Conservation (phyloP, 176 grass and related monocot species). For the Carex pumila region DNA sequence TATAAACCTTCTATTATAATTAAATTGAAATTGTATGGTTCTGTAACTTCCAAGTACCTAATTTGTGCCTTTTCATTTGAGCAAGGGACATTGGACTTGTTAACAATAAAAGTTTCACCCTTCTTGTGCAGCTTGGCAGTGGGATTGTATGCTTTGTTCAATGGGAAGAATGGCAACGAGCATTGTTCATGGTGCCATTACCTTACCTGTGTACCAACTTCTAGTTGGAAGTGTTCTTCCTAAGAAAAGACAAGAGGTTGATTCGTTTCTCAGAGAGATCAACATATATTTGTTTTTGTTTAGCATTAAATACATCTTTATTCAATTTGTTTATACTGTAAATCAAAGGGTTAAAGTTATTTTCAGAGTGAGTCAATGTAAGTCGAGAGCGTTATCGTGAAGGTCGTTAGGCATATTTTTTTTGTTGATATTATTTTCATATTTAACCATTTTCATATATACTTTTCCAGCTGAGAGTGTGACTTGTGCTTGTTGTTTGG, state of each 20-base stretch:
- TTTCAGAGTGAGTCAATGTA: neutral
- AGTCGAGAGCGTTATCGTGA: neutral
- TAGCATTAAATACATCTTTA: slow-evolving; percentile 6
- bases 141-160: slow-evolving; percentile 50
- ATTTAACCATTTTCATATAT: slow-evolving; percentile 2
- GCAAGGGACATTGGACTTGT: neutral
- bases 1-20: neutral
- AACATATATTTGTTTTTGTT: slow-evolving; percentile 17
- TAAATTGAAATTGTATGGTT: neutral
- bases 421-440: neutral
- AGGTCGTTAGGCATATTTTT: slow-evolving; percentile 10
- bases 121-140: slow-evolving; percentile 34
- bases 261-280: slow-evolving; percentile 10
- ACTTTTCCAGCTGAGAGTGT: neutral
- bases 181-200: slow-evolving; percentile 90
- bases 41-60: neutral
- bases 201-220: slow-evolving; percentile 60
- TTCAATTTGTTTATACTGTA: slow-evolving; percentile 25
- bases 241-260: slow-evolving; percentile 27
- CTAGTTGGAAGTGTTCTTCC: slow-evolving; percentile 58
- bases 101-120: neutral
- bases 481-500: neutral
- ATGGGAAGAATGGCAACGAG: slow-evolving; percentile 52
- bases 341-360: slow-evolving; percentile 8
- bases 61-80: neutral